These are phyloP conservation scores for Ampelomyces quisqualis DNA, from an alignment of 2,329 filamentous ascomycete genomes.

Conservation along the genomic window DNA sequence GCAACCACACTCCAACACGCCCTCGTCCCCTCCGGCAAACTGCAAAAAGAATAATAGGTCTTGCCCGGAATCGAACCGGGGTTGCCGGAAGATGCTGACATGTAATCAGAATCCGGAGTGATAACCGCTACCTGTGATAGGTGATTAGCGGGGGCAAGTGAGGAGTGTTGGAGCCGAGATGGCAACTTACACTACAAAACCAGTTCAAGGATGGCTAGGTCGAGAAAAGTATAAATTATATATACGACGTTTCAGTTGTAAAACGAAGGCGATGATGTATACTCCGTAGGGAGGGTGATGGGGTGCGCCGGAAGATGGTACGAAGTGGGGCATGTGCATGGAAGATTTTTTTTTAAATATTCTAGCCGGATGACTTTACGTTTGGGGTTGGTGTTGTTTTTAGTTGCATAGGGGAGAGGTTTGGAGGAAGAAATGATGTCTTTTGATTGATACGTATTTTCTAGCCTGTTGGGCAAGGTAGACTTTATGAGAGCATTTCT, in stretches of 20 bases:
- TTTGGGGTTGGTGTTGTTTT: no score
- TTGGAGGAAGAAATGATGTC: no score
- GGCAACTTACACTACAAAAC: conserved; percentile 19
- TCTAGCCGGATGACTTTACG: no score
- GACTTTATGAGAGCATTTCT: no score
- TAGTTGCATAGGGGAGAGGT: no score
- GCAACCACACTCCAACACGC: no score
- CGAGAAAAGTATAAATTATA: no score
- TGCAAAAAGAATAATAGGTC: conserved; percentile 14
- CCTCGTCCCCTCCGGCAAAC: background rate
- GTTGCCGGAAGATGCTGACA: conserved; percentile 24
- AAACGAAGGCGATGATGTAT: no score
- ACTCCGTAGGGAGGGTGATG: no score
- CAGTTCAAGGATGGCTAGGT: conserved; percentile 1
- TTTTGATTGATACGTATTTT: no score
- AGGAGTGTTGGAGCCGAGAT: background rate
- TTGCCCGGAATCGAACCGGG: conserved; percentile 29
- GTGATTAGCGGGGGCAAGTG: conserved; percentile 7
- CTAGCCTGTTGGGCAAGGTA: no score
- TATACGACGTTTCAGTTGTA: no score
- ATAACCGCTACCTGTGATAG: conserved; percentile 25
- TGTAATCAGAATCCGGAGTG: conserved; percentile 29
- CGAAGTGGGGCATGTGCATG: conserved; percentile 1
- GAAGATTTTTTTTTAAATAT: background rate
- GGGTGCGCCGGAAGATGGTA: background rate